Evolutionary conservation across 208 protist species (phyloP), one percentile per base, ranked within the genome.

Genomic region (Angomonas deanei): DNA sequence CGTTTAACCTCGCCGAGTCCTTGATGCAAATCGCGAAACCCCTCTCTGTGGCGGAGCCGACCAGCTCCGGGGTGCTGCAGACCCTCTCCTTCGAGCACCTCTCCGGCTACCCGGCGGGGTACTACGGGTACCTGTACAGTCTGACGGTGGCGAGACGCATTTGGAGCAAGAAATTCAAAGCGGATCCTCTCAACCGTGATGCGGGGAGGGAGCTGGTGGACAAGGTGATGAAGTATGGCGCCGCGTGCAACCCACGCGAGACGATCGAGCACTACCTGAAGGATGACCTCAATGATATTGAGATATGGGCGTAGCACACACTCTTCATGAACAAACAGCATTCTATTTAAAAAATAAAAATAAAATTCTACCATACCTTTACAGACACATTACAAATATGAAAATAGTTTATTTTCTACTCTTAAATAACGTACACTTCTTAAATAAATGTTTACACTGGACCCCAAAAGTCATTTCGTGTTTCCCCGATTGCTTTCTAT

Each of bases 51-150:
- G 81, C 88, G 10, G 78, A 82, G 59, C 84, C 88, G 8, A 93
- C 82, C 3, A 78, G 85, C 42, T 67, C 46, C 19, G 84, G 84
- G 11, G 80, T 92, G 42, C 69, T 96, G 23, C 59, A 73, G 36
- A 85, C 86, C 2, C 76, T 94, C 24, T 96, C 89, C 26, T 86
- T 97, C 63, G 82, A 96, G 69, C 93, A 97, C 65, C 72, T 97
- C 23, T 91, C 78, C 11, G 86, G 83, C 24, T 97, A 97, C 70
- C 91, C 91, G 11, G 93, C 84, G 0, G 86, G 80, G 21, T 97
- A 97, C 76, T 97, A 97, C 64, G 85, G 86, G 33, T 97, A 97
- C 48, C 78, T 96, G 15, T 97, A 97, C 78, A 94, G 84, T 64
- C 80, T 89, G n/a, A 84, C 77, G 28, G 78, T 96, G 6, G 89